A percentile compares a stretch with the other conserved stretches of the same genome.
Conservation (phyloP, 148 eudicot genomes). For the Persicaria maculosa region DNA sequence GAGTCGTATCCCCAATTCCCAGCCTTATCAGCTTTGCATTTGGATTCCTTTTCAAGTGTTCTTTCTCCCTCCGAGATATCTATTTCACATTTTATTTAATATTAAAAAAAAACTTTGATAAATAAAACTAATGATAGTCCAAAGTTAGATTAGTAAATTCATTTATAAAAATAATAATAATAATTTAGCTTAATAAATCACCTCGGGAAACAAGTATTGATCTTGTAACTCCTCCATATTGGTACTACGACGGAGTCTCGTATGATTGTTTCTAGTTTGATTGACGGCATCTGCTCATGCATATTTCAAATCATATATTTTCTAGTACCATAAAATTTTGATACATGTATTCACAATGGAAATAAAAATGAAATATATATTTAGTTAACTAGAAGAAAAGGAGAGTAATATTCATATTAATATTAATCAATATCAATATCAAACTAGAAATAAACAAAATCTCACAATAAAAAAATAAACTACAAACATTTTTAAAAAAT, state of each 20-base stretch:
- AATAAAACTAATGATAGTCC: neutral
- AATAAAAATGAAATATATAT: no score
- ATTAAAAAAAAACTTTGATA: neutral
- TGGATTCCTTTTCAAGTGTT: conserved; percentile 59
- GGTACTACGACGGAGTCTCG: conserved; percentile 50
- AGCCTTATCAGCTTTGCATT: conserved; percentile 69
- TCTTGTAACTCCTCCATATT: conserved; percentile 64
- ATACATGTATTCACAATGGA: no score
- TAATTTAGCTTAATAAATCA: neutral
- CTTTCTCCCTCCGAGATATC: conserved; percentile 44
- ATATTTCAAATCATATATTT: neutral
- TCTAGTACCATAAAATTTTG: neutral
- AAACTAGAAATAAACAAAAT: no score
- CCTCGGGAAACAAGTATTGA: conserved; percentile 76
- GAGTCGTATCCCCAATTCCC: conserved; percentile 81
- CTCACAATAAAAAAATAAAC: no score
- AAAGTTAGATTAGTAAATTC: neutral
- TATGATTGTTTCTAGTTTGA: conserved; percentile 9
- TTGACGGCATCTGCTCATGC: neutral
- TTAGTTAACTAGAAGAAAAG: no score
- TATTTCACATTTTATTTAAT: neutral
- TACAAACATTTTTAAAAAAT: no score
- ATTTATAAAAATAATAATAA: neutral
- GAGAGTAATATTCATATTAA: no score
- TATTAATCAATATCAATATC: no score